These are phyloP conservation scores for Boletus semigastroideus DNA, from an alignment of 1,284 basidiomycete genomes.

Conservation along the genomic window DNA sequence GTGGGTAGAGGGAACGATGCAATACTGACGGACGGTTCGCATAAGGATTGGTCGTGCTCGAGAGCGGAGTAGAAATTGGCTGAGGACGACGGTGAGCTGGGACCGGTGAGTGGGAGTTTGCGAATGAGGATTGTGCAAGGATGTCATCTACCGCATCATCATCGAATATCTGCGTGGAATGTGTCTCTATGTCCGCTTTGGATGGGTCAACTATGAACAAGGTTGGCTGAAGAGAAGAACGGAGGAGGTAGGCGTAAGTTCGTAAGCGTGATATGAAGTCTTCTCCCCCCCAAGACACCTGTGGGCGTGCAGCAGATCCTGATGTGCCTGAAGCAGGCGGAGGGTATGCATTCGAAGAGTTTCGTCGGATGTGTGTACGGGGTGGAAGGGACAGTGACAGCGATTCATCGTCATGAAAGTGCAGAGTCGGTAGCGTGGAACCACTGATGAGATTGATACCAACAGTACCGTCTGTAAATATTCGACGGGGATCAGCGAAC, in stretches of 20 bases:
- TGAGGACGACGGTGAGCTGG: slow-evolving; percentile 76
- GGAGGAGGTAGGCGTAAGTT: slow-evolving; percentile 73
- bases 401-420: slow-evolving; percentile 97
- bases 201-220: slow-evolving; percentile 93
- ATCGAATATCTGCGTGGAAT: slow-evolving; percentile 76
- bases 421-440: slow-evolving; percentile 84
- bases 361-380: slow-evolving; percentile 29
- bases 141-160: slow-evolving; percentile 85
- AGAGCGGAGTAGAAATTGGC: slow-evolving; percentile 50
- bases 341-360: slow-evolving; percentile 56
- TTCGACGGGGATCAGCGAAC: not conserved
- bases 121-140: slow-evolving; percentile 70
- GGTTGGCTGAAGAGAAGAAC: slow-evolving; percentile 75
- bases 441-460: slow-evolving; percentile 87
- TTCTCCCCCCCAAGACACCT: slow-evolving; percentile 80
- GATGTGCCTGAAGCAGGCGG: slow-evolving; percentile 49
- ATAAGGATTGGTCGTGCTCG: slow-evolving; percentile 50
- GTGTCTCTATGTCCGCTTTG: slow-evolving; percentile 84
- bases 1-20: slow-evolving; percentile 66
- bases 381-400: slow-evolving; percentile 66
- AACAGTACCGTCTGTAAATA: slow-evolving; percentile 65
- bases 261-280: slow-evolving; percentile 74
- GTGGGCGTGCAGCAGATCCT: slow-evolving; percentile 42
- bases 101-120: slow-evolving; percentile 77
- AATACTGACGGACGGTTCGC: slow-evolving; percentile 72